Conservation (phyloP, 805 yeast species). For the Nakazawaea holstii region DNA sequence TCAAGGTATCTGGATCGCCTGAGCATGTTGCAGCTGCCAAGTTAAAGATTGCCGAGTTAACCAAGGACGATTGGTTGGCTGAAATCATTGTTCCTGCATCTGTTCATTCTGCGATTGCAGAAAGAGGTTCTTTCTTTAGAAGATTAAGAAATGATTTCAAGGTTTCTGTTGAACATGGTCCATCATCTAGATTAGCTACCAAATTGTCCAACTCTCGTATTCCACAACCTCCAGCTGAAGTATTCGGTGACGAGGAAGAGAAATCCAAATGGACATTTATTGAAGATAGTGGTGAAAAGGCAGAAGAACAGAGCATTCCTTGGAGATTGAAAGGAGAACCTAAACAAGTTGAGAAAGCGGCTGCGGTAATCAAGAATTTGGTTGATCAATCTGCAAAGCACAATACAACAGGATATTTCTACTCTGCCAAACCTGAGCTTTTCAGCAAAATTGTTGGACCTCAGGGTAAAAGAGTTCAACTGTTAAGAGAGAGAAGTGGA, state of each 20-base stretch:
- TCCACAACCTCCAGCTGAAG: constrained; percentile 43
- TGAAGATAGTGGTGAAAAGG: constrained; percentile 22
- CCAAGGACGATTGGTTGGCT: constrained; percentile 50
- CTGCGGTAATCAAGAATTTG: constrained; percentile 41
- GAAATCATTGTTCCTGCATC: constrained; percentile 52
- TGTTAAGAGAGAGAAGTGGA: constrained; percentile 53
- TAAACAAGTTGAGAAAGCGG: constrained; percentile 47
- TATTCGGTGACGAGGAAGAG: constrained; percentile 34
- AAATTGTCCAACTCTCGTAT: constrained; percentile 38
- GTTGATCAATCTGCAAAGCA: constrained; percentile 42
- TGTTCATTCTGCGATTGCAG: constrained; percentile 56
- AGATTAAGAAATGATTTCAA: constrained; percentile 44
- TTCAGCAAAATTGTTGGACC: constrained; percentile 73
- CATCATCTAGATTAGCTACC: constrained; percentile 41
- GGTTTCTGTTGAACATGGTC: constrained; percentile 59
- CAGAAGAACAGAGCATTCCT: constrained; percentile 36
- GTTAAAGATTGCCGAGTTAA: constrained; percentile 52
- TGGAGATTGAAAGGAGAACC: constrained; percentile 63
- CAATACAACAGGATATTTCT: constrained; percentile 54
- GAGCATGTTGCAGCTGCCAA: constrained; percentile 61
- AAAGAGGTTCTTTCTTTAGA: constrained; percentile 59
- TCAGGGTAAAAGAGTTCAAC: constrained; percentile 62
- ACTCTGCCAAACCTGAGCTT: constrained; percentile 42
- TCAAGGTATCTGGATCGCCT: constrained; percentile 61
- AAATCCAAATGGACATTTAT: constrained; percentile 44